Base-by-base conservation (phyloP, 208 protist species). In the Leishmania amazonensis region DNA sequence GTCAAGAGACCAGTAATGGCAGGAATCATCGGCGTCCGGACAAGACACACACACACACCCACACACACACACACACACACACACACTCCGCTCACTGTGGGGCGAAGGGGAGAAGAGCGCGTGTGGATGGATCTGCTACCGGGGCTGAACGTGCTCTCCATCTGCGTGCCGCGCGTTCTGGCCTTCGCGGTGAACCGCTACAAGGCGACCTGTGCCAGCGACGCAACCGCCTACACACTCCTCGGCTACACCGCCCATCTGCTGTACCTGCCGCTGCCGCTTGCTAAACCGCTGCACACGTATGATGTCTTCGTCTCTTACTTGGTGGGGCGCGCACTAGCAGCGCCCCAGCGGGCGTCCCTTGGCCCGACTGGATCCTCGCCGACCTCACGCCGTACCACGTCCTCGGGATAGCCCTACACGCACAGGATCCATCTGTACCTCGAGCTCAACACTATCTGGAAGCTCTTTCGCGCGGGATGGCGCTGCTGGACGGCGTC, bases 261-360 rank as follows among this genome's bases (percentile, higher is more conserved):
- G 19, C 88, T 95, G 57, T 98, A 97, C 81, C 67, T 87, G 5
- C 96, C 96, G 45, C 80, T 97, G 21, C 98, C 94, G 62, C 87
- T 98, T 51, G 91, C 88, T 1, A 95, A 95, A 3, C 96, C 96
- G n/a, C 94, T 98, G 71, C 85, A 81, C 7, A 87, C 92, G 19
- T 98, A 91, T 80, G 95, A 96, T 75, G 92, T 91, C 17, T 98
- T 96, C 76, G 79, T 91, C 17, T 90, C 89, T 3, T 92, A 97
- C 71, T 71, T 92, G 35, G 70, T 86, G 24, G 24, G 19, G 15
- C 70, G 78, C 53, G 87, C 85, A 90, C 67, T 84, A 81, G 75
- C n/a, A 73, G 21, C 97, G 93, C 82, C 79, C 91, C 38, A 90
- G 91, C 80, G 89, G 31, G 31, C 31, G 31, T 35, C 31, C 84